A percentile compares a stretch with the other conserved stretches of the same genome.
Evolutionary conservation across 345 rosid genomes (phyloP).

Genomic region (Moricandia moricandioides): DNA sequence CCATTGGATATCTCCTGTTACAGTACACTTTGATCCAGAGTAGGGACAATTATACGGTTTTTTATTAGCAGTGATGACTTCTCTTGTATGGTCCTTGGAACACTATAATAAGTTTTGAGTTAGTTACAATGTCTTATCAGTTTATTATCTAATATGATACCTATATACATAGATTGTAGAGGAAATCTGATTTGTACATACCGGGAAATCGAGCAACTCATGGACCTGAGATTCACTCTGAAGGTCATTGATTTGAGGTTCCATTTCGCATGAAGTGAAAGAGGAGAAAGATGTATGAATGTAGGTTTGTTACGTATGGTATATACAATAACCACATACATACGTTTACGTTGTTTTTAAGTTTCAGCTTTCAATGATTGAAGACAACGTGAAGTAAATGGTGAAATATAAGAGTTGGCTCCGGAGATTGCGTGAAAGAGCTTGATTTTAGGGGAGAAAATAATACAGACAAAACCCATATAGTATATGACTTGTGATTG

Average conservation of each 20-base stretch:
- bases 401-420: conserved; percentile 40
- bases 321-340: background rate
- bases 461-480: conserved; percentile 18
- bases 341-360: conserved; percentile 14
- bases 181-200: conserved; percentile 54
- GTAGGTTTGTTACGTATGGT: background rate
- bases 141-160: background rate
- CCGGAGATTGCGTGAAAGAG: conserved; percentile 46
- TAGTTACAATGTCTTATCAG: background rate
- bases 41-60: conserved; percentile 73
- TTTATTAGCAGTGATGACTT: conserved; percentile 33
- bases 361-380: conserved; percentile 24
- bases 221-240: conserved; percentile 32
- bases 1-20: conserved; percentile 57
- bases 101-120: conserved; percentile 37
- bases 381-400: conserved; percentile 39
- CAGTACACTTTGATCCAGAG: conserved; percentile 70
- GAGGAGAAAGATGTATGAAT: conserved; percentile 18
- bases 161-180: conserved; percentile 46
- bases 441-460: conserved; percentile 19
- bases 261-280: conserved; percentile 29
- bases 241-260: conserved; percentile 4
- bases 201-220: conserved; percentile 48
- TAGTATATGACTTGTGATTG: conserved; percentile 7
- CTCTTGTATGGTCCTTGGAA: conserved; percentile 63